phyloP scores from a whole-genome alignment of 768 basidiomycete genomes.

The Suillus tomentosus region DNA sequence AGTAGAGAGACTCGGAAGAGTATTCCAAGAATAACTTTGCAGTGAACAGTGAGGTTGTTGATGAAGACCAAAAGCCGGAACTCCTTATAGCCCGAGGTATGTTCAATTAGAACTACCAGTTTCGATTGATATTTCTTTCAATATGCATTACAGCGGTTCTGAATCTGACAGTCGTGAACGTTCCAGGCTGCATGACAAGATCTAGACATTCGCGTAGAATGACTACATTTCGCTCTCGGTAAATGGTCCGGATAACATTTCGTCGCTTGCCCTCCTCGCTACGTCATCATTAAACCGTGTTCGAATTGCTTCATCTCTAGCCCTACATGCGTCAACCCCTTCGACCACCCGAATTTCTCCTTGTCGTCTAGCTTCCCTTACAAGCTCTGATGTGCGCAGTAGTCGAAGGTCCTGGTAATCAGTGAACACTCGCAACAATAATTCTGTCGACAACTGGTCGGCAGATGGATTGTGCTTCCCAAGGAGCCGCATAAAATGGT shows the following conservation, averaged over 20 bases:
- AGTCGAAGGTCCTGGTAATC: slow-evolving; percentile 40
- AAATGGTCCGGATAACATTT: slow-evolving; percentile 14
- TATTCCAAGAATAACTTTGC: not conserved
- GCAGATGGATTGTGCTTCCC: slow-evolving; percentile 32
- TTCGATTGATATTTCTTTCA: not conserved
- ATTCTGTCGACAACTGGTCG: slow-evolving; percentile 25
- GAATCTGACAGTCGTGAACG: not conserved
- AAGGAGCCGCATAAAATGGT: slow-evolving; percentile 37
- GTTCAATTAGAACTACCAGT: not conserved
- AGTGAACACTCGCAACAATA: slow-evolving; percentile 33
- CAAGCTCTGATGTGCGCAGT: slow-evolving; percentile 37
- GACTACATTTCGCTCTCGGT: slow-evolving; percentile 12
- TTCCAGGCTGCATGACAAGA: not conserved
- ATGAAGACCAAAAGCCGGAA: not conserved
- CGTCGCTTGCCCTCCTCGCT: not conserved
- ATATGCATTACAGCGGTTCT: not conserved
- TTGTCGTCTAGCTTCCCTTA: slow-evolving; percentile 34
- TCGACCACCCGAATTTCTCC: slow-evolving; percentile 39
- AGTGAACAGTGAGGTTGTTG: not conserved
- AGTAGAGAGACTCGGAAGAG: not conserved
- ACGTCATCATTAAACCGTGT: not conserved
- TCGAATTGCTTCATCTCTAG: slow-evolving; percentile 29
- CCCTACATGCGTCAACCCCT: slow-evolving; percentile 33
- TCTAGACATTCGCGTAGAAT: not conserved
- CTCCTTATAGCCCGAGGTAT: not conserved